Evolutionary conservation across 352 stramenopile species (phyloP), one percentile per base, ranked within the genome.

Genomic region (Phytophthora kernoviae): DNA sequence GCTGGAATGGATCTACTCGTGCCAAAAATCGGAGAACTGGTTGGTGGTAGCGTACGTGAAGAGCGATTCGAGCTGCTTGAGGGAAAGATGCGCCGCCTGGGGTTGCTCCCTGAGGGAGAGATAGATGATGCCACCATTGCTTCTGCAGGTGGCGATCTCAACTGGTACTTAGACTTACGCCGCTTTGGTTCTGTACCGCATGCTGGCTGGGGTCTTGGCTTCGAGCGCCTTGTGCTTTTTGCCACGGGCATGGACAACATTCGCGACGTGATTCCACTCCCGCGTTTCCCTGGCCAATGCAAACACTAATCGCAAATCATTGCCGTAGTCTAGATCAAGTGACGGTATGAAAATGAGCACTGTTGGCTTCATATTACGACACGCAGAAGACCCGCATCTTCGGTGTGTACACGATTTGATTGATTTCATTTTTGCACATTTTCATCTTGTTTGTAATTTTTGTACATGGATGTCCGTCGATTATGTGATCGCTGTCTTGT

Each of bases 171-270:
- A 40, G 97, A 99, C 68, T 77, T 99, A 27, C 88, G 98, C 32
- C 88, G 96, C 22, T 99, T 96, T 73, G 97, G 97, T 27, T 97
- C 94, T 2, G 97, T 99, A 30, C 97, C 96, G 22, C 98, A 99
- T 73, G 86, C 95, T 32, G 97, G 97, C 39, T 99, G 98, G 80
- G 98, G 97, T 5, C 85, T 99, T 42, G 98, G 98, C 27, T 99
- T 99, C 63, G 97, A 99, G 77, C 85, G 97, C 22, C 84, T 99
- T 12, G 95, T 99, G 24, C 96, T 97, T 17, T 99, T 99, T 62
- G 87, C 98, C 10, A 98, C 93, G 24, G 96, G 96, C 17, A 97
- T 99, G 70, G 96, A 99, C 57, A 99, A 99, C 76, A 99, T 99
- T 67, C 88, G 97, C 37, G 97, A 99, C 61, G 96, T 97, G 3